Base-by-base conservation (phyloP, 306 rosid genomes). In the Prunus davidiana region DNA sequence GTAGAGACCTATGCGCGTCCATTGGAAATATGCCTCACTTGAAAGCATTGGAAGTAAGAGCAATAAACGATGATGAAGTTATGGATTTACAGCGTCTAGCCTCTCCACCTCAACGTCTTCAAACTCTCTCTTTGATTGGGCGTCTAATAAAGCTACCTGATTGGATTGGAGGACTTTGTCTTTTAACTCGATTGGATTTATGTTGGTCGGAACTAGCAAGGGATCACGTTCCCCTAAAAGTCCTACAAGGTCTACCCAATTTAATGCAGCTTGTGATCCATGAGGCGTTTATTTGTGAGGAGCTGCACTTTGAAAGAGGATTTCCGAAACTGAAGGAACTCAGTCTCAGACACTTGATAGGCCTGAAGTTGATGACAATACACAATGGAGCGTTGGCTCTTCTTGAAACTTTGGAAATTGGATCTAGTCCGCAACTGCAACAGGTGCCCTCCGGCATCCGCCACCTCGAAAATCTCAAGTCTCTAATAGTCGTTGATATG, bases 1-100 rank as follows among this genome's bases (percentile, higher is more conserved):
- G 74, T 15, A 63, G 41, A 11, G 73, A 74, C 5, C 6, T 81
- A 5, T 45, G 75, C 9, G 49, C 41, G n/a, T 34, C 77, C 22
- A 58, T 85, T 30, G 64, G 34, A 55, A 72, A 75, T 67, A 75
- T 81, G 83, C 14, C 10, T 0, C 47, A 41, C 15, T 84, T 81
- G 79, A 65, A 78, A 67, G 67, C 77, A 30, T 74, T 85, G 11
- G 57, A 14, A 6, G 57, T 51, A 3, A 2, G 0, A 3, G 57
- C 20, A 14, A 18, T 51, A 51, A 14, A 18, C 3, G 0, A 8
- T 16, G 57, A 51, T 16, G 57, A 51, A 51, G 3, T 14, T 16
- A 3, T 51, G 3, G 57, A 51, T 51, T 16, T 51, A 6, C n/a
- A 51, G 57, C 3, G 0, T 51, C 0, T 51, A 20, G 16, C 57